Conservation (phyloP, 768 basidiomycete species). For the Tricholoma furcatifolium region DNA sequence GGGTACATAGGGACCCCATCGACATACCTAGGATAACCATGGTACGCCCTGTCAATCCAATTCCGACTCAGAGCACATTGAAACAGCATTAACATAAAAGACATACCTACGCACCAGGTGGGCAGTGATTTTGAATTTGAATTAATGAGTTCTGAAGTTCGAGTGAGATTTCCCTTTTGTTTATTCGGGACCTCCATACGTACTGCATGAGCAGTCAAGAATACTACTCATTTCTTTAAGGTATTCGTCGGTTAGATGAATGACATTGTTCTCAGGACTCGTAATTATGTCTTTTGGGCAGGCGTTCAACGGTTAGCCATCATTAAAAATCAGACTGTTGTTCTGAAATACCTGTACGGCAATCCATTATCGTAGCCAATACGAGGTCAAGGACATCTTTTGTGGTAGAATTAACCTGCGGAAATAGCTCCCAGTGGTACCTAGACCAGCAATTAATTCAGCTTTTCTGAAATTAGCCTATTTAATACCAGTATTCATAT, state of each 20-base stretch:
- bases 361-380: not conserved
- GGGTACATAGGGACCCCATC: too few relatives aligned
- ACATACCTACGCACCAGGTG: slow-evolving; percentile 7
- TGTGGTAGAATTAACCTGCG: not conserved
- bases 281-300: not conserved
- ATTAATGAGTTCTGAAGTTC: not conserved
- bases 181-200: not conserved
- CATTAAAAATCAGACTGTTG: not conserved
- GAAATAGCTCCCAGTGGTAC: slow-evolving; percentile 9
- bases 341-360: slow-evolving; percentile 2
- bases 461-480: too few relatives aligned
- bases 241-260: not conserved
- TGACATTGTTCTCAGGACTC: slow-evolving; percentile 2
- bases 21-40: slow-evolving; percentile 9
- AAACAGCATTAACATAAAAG: not conserved
- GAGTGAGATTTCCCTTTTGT: not conserved
- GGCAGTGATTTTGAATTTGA: too few relatives aligned
- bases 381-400: not conserved
- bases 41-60: slow-evolving; percentile 7
- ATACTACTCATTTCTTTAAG: slow-evolving; percentile 7
- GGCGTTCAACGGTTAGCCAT: not conserved
- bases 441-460: too few relatives aligned
- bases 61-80: not conserved
- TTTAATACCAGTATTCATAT: too few relatives aligned
- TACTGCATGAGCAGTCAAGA: slow-evolving; percentile 1